phyloP scores from a whole-genome alignment of 2,329 filamentous ascomycete genomes.

The Hypoxylon sp. region DNA sequence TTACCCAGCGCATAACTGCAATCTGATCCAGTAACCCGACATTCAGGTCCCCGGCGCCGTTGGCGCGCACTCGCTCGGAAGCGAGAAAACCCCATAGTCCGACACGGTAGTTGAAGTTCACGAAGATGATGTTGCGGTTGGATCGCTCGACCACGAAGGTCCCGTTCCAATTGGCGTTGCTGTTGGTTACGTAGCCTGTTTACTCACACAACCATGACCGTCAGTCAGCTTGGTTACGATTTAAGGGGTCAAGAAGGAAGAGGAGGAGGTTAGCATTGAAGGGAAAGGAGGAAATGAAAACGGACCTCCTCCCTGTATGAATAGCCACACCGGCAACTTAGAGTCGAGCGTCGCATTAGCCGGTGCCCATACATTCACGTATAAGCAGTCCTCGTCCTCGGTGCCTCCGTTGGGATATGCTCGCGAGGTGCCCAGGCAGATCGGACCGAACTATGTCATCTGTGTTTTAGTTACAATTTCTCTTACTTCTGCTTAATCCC shows the following conservation, averaged over 20 bases:
- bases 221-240: not conserved
- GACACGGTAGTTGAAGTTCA: slow-evolving; percentile 76
- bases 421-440: slow-evolving; percentile 60
- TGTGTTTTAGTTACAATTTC: slow-evolving; percentile 13
- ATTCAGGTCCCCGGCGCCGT: slow-evolving; percentile 69
- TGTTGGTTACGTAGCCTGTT: slow-evolving; percentile 62
- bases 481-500: not conserved
- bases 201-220: not conserved
- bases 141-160: slow-evolving; percentile 63
- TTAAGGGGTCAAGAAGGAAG: not conserved
- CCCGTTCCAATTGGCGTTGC: slow-evolving; percentile 69
- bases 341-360: slow-evolving; percentile 57
- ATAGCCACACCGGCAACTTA: slow-evolving; percentile 69
- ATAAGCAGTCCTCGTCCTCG: slow-evolving; percentile 62
- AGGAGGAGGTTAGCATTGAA: not conserved
- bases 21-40: slow-evolving; percentile 76
- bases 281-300: not conserved
- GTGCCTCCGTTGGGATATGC: slow-evolving; percentile 51
- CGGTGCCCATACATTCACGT: slow-evolving; percentile 63
- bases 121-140: slow-evolving; percentile 65
- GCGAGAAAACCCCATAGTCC: slow-evolving; percentile 75
- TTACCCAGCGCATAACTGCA: slow-evolving; percentile 72
- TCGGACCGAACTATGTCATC: slow-evolving; percentile 59
- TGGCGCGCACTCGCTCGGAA: slow-evolving; percentile 66
- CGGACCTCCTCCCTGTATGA: slow-evolving; percentile 60